Evolutionary conservation across 163 green algal genomes (phyloP), one percentile per base, ranked within the genome.

Genomic region (Coccomyxa subellipsoidea): DNA sequence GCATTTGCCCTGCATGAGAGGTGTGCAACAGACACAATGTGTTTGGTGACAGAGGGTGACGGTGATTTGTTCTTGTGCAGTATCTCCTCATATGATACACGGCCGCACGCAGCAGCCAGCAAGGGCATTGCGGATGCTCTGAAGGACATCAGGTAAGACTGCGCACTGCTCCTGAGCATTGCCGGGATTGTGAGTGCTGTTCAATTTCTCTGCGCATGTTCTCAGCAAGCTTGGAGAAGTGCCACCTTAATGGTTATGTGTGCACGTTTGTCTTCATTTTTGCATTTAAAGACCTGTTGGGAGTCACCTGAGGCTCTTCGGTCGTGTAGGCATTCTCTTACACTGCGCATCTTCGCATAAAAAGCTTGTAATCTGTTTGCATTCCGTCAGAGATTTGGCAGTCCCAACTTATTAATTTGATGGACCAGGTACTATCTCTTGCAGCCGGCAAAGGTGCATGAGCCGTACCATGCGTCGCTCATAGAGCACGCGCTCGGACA

Each of bases 391-490:
- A 27, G 1, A 59, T 59, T 18, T 59, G 5, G 4, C 0, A 18
- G 23, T 59, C 23, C 3, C 47, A 27, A 18, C 23, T 1, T 59
- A 18, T 18, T 7, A 27, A 18, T 59, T 5, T 59, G 8, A 54
- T 32, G 15, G 53, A 23, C 7, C 39, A 29, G n/a, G 31, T 69
- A 27, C 29, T 40, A 77, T 38, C 34, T 21, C 7, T 32, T 29
- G 0, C 25, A 38, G 59, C 59, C 79, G 1, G 35, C 69, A 0
- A 15, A 85, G 66, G 66, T 80, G 32, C 83, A 87, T 53, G 72
- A 53, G 21, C 34, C n/a, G 10, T 39, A 39, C 12, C 71, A 77
- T 77, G 35, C 32, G 7, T 39, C 34, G 7, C 32, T 77, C 12
- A 10, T 77, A 7, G 71, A 77, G 35, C 32, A 40, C n/a, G 71